phyloP scores from a whole-genome alignment of 257 asterid species.

The Apocynum venetum region DNA sequence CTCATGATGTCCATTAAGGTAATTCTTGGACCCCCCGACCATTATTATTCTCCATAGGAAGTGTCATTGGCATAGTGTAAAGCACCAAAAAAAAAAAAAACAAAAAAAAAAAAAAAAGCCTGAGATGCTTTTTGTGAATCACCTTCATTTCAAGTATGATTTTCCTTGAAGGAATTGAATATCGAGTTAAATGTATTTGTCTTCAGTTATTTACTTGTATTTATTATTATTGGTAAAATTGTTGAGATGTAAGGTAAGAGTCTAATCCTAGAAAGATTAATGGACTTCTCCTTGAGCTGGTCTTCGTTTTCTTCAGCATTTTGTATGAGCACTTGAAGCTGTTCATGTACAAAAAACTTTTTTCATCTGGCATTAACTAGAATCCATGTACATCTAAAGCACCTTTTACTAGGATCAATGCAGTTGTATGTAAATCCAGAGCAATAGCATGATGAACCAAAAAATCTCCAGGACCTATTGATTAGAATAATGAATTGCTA shows the following conservation, averaged over 20 bases:
- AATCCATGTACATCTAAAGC: conserved; percentile 10
- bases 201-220: background rate
- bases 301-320: background rate
- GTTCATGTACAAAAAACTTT: background rate
- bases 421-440: conserved; percentile 9
- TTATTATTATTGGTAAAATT: background rate
- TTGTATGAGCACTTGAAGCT: background rate
- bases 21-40: conserved; percentile 9
- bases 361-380: conserved; percentile 11
- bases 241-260: background rate
- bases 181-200: background rate
- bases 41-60: background rate
- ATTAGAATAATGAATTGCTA: background rate
- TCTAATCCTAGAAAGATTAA: background rate
- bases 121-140: conserved; percentile 1
- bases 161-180: background rate
- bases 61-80: background rate
- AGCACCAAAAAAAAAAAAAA: background rate
- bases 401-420: conserved; percentile 12
- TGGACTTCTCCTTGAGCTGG: background rate
- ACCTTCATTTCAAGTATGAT: background rate
- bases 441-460: conserved; percentile 3
- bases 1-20: conserved; percentile 89
- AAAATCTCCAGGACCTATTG: background rate
- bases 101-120: no score